These are phyloP conservation scores for Raffaelea ambrosiae DNA, from an alignment of 2,329 filamentous ascomycete genomes.

Conservation along the genomic window DNA sequence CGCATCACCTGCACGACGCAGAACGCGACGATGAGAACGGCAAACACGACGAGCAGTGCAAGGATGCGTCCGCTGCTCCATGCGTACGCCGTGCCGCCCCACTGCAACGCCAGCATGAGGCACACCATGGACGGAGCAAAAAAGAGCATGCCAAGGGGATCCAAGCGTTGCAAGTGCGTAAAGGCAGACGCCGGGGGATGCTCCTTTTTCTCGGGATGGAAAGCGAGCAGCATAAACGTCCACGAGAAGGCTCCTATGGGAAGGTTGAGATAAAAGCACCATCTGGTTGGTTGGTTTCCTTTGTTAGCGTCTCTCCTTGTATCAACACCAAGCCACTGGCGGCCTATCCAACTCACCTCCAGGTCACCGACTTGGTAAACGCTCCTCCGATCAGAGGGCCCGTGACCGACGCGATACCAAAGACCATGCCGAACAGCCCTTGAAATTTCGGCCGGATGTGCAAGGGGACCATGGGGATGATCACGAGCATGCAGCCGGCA, in stretches of 20 bases:
- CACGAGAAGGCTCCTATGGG: neutral
- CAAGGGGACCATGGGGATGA: constrained; percentile 24
- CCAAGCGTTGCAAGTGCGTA: constrained; percentile 21
- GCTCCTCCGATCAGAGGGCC: constrained; percentile 27
- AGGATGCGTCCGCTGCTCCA: constrained; percentile 42
- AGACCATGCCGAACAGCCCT: constrained; percentile 24
- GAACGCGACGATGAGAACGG: constrained; percentile 36
- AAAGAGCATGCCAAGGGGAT: constrained; percentile 38
- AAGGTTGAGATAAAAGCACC: neutral
- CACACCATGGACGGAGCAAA: constrained; percentile 44
- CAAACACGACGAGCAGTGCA: constrained; percentile 42
- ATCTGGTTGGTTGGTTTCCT: no score
- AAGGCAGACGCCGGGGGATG: neutral
- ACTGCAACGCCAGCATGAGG: constrained; percentile 47
- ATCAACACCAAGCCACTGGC: no score
- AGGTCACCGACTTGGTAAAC: constrained; percentile 24
- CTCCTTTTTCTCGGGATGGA: neutral
- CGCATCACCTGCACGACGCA: constrained; percentile 29
- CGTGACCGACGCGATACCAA: constrained; percentile 23
- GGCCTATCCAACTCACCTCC: constrained; percentile 26
- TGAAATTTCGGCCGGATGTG: constrained; percentile 23
- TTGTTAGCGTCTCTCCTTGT: no score
- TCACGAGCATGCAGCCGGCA: constrained; percentile 22
- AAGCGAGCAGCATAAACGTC: neutral
- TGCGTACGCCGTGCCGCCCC: constrained; percentile 42